Evolutionary conservation across 371 early-diverging fungal species (phyloP), one percentile per base, ranked within the genome.

Genomic region (Fennellomyces sp.): DNA sequence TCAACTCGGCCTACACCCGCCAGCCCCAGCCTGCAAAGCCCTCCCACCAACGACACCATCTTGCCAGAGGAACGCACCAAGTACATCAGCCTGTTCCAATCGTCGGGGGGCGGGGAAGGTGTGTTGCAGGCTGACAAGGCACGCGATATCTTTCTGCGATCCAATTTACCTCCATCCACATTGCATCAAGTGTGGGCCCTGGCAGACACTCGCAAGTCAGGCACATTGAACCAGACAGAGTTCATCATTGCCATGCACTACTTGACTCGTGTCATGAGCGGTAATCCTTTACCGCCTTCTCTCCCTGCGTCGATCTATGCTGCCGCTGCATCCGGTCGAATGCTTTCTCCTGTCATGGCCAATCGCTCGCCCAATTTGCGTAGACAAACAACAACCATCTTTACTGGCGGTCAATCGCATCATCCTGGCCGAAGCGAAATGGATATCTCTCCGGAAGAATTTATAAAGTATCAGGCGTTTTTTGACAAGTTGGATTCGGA

Each of bases 231-330:
- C 39, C 80, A 88, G 39, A 79, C 86, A 0, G 91, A 89, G 63
- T 93, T 93, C 63, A 85, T 88, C 12, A 87, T 92, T 48, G 92
- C 92, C 17, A 93, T 93, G 94, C 84, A 89, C 69, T 89, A 87
- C 63, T 82, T 92, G 27, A 78, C 88, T 25, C 78, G 80, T n/a
- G 72, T 82, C 1, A 86, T 91, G 89, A 85, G 83, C 52, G 82
- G 82, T 11, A 78, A 78, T 15, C 61, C 73, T 29, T 66, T 91
- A 21, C 94, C 94, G 3, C 26, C 72, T 0, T 59, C 76, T 0
- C 75, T 89, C 10, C 90, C 94, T 5, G 66, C 78, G 3, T 66
- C 76, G 10, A 64, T 91, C 13, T 80, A 86, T 59, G 78, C 81
- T 23, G 75, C 88, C 19, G 86, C 86, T 19, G 75, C 84, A 5